Evolutionary conservation across 2,329 filamentous ascomycete genomes (phyloP), one percentile per base, ranked within the genome.

Genomic region (Pyrenochaeta sp.): DNA sequence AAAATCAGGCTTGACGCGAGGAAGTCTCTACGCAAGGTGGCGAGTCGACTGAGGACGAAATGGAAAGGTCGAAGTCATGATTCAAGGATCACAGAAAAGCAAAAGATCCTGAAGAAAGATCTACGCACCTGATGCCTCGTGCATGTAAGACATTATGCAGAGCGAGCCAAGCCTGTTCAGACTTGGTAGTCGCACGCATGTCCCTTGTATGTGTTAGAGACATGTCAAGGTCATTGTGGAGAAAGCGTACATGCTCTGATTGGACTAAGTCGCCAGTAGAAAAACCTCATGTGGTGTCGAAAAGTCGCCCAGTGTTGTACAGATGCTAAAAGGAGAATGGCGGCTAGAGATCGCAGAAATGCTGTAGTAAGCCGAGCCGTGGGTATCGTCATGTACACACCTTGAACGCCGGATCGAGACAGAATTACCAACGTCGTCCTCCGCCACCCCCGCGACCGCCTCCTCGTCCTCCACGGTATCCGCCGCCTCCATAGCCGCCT

Each of bases 371-470:
- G 66, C 52, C 53, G 56, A 51, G 55, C 55, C 46, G 55, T 53
- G 53, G 58, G 56, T 58, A 58, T 61, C 55, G 41, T 59, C 63
- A 55, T 65, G 50, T 45, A 69, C 66, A 69, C 65, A 69, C 66
- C 66, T 67, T 64, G 52, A 65, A 69, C 63, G 60, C 65, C 65
- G 41, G 49, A 53, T 41, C 45, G 34, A 48, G 48, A 35, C 41
- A 57, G 35, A 35, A 43, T 60, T 53, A 69, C 64, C 66, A 68
- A 30, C 59, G 60, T 39, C 62, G 48, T 42, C 62, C 45, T 29
- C 63, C 59, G 24, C 62, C 53, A 23, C 61, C 40, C 21, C 44
- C 57, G 20, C 63, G 54, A 7, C 64, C 60, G 24, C 65, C 63
- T 11, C 65, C 58, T 24, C 53, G 53, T 15, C 55, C 55, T 36